Evolutionary conservation across 495 filamentous ascomycete species (phyloP).

Genomic region (Hypoxylon trugodes): DNA sequence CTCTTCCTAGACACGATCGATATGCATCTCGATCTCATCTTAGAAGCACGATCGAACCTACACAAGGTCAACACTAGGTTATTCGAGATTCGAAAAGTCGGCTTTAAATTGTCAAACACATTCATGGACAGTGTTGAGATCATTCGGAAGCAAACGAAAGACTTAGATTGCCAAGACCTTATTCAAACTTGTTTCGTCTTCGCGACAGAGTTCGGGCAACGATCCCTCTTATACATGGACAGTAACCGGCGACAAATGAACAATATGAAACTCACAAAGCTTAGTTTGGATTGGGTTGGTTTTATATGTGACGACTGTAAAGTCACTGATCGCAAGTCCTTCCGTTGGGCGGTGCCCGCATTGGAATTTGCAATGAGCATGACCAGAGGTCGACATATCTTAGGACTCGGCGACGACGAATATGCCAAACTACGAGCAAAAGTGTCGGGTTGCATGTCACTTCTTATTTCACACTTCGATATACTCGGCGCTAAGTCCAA

Average conservation of each 20-base stretch:
- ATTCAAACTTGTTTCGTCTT: conserved; percentile 99
- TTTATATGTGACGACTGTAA: conserved; percentile 98
- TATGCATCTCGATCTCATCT: conserved; percentile 82
- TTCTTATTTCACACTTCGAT: conserved; percentile 97
- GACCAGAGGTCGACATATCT: conserved; percentile 89
- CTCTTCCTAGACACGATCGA: conserved; percentile 79
- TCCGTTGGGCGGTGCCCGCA: conserved; percentile 94
- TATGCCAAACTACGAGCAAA: conserved; percentile 83
- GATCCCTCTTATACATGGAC: conserved; percentile 92
- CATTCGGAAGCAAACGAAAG: conserved; percentile 83
- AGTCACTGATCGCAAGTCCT: conserved; percentile 93
- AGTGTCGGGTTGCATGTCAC: conserved; percentile 96
- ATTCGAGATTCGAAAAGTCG: conserved; percentile 94
- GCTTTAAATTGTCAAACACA: conserved; percentile 95
- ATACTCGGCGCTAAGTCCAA: conserved; percentile 97
- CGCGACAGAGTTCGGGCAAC: conserved; percentile 95
- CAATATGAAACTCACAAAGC: conserved; percentile 89
- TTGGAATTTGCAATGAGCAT: conserved; percentile 98
- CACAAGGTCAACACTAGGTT: conserved; percentile 89
- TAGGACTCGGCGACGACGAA: conserved; percentile 85
- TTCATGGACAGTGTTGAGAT: conserved; percentile 99
- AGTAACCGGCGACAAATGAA: conserved; percentile 93
- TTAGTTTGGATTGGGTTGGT: conserved; percentile 95
- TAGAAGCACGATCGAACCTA: conserved; percentile 92
- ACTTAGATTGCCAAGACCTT: conserved; percentile 89